A percentile compares a stretch with the other conserved stretches of the same genome.
phyloP scores from a whole-genome alignment of 1,284 basidiomycete genomes.

The Neotropicomus parvogracilis region DNA sequence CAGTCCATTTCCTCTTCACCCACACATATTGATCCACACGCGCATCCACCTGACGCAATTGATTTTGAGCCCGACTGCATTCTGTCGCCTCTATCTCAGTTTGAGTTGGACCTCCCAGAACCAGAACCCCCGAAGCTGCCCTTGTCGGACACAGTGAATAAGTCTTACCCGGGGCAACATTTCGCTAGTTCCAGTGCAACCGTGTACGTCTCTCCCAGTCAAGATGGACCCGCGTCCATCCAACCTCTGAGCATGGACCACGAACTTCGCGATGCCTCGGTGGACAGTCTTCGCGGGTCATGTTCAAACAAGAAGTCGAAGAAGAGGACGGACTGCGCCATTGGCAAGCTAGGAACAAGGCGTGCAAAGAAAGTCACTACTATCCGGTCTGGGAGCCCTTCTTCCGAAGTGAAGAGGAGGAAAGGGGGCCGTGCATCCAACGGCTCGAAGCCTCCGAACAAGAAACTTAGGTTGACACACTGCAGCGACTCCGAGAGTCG shows the following conservation, averaged over 20 bases:
- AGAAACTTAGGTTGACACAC: conserved; percentile 19
- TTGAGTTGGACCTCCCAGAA: conserved; percentile 23
- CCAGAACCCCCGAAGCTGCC: conserved; percentile 20
- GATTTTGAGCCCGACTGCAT: conserved; percentile 6
- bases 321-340: background rate
- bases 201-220: background rate
- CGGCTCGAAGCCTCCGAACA: conserved; percentile 16
- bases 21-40: background rate
- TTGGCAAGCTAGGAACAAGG: background rate
- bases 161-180: conserved; percentile 8
- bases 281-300: background rate
- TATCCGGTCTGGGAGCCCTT: background rate
- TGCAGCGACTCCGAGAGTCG: background rate
- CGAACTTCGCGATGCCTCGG: background rate
- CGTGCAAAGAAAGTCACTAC: conserved; percentile 8
- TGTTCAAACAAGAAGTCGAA: conserved; percentile 3
- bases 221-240: background rate
- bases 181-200: background rate
- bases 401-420: conserved; percentile 3
- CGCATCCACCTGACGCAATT: background rate
- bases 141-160: conserved; percentile 27
- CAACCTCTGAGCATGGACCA: conserved; percentile 1
- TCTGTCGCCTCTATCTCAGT: conserved; percentile 22
- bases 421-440: background rate
- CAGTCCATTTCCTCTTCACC: conserved; percentile 1